These are phyloP conservation scores for Paraconiothyrium sp. DNA, from an alignment of 2,329 filamentous ascomycete species.

Conservation along the genomic window DNA sequence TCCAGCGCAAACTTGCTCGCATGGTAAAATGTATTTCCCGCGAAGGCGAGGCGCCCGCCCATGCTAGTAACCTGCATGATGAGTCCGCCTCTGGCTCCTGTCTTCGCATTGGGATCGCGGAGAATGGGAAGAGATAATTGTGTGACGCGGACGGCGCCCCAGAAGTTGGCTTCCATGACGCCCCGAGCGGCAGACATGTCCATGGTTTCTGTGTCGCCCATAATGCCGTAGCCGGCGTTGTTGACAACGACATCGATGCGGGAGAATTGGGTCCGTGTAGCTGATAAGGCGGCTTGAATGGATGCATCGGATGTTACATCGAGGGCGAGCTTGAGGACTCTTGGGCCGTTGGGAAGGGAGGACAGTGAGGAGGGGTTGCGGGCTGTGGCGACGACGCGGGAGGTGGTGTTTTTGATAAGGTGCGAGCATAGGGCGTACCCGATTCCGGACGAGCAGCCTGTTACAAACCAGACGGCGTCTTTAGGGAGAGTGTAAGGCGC, in stretches of 20 bases:
- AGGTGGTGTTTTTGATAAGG: conserved; percentile 49
- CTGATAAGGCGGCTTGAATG: conserved; percentile 49
- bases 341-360: conserved; percentile 51
- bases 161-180: conserved; percentile 58
- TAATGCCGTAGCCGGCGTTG: conserved; percentile 57
- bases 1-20: conserved; percentile 40
- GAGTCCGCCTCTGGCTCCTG: conserved; percentile 25
- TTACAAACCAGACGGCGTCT: conserved; percentile 31
- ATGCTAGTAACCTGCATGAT: conserved; percentile 24
- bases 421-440: conserved; percentile 53
- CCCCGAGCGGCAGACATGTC: conserved; percentile 44
- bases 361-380: conserved; percentile 56
- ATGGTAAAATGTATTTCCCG: conserved; percentile 35
- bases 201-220: conserved; percentile 45
- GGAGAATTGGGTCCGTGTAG: conserved; percentile 75
- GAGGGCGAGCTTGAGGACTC: conserved; percentile 57
- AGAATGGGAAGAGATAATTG: conserved; percentile 52
- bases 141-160: conserved; percentile 53
- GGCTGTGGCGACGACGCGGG: conserved; percentile 60
- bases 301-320: conserved; percentile 58
- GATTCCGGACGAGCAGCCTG: conserved; percentile 62
- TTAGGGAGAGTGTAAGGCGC: conserved; percentile 24
- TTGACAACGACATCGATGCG: conserved; percentile 61
- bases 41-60: conserved; percentile 32
- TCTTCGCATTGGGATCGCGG: conserved; percentile 45